Evolutionary conservation across 305 asterid genomes (phyloP), one percentile per base, ranked within the genome.

Genomic region (Stenogyne calaminthoides): DNA sequence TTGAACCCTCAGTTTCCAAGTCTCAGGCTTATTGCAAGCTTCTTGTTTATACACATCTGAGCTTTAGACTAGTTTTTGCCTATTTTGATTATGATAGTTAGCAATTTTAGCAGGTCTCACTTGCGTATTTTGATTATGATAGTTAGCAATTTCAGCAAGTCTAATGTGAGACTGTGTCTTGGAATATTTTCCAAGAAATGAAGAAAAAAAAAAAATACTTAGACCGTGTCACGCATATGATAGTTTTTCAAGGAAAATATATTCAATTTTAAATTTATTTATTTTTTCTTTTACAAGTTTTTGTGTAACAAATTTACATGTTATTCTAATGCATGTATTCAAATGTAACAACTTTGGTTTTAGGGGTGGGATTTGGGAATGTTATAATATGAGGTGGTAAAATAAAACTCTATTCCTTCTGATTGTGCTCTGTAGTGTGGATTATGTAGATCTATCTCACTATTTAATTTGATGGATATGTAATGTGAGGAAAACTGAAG

Each of bases 11-110:
- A 6, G 49, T 56, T 69, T 67, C 29, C 60, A 9, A 74, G 64
- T 60, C 61, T 64, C n/a, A 62, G 74, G 65, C 66, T 71, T 49
- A 20, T 56, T 62, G 52, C 68, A 44, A 39, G 46, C 65, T 64
- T 77, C 72, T 46, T 62, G 65, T 69, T 58, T 42, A 70, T 70
- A 36, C 69, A 60, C 37, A 44, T 82, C 71, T 76, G 52, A 73
- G 74, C 68, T 61, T 82, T 66, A 64, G 32, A 59, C 55, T 77
- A 77, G 9, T 77, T 76, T 81, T 69, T 29, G 51, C 52, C 36
- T 5, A 19, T 66, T 34, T 63, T 73, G 56, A 47, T 51, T 64
- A 18, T 62, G 77, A 40, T 77, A 44, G 67, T 49, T 57, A 9
- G 29, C 29, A 25, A 25, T 25, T 25, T 25, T 3, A 25, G n/a